These are phyloP conservation scores for Chondrostereum purpureum DNA, from an alignment of 1,284 basidiomycete genomes.

Conservation along the genomic window DNA sequence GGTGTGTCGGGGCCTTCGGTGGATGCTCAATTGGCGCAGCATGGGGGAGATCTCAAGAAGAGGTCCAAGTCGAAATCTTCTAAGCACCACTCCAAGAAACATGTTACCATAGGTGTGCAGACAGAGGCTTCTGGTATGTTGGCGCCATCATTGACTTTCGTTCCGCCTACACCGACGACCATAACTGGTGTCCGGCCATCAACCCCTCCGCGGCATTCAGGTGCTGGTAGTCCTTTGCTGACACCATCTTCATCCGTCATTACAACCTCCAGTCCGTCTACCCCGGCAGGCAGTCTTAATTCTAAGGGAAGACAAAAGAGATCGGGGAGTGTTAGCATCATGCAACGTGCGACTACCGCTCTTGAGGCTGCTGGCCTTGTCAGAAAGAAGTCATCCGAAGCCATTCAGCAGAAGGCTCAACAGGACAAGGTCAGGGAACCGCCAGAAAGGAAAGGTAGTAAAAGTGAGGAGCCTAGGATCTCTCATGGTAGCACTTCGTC, in stretches of 20 bases:
- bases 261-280: slow-evolving; percentile 54
- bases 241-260: slow-evolving; percentile 57
- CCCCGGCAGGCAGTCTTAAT: slow-evolving; percentile 48
- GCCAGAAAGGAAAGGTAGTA: slow-evolving; percentile 33
- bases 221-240: slow-evolving; percentile 35
- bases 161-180: slow-evolving; percentile 68
- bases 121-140: slow-evolving; percentile 28
- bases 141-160: slow-evolving; percentile 57
- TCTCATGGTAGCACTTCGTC: slow-evolving; percentile 57
- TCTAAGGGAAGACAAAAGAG: slow-evolving; percentile 57
- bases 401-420: slow-evolving; percentile 48
- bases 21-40: slow-evolving; percentile 9
- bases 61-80: slow-evolving; percentile 28
- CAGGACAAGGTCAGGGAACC: slow-evolving; percentile 39
- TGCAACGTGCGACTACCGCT: slow-evolving; percentile 89
- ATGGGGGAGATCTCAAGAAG: slow-evolving; percentile 13
- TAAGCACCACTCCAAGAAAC: slow-evolving; percentile 15
- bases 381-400: slow-evolving; percentile 73
- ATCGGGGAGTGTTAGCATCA: slow-evolving; percentile 85
- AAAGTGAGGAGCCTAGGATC: slow-evolving; percentile 51
- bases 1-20: slow-evolving; percentile 4
- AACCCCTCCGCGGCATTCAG: slow-evolving; percentile 41
- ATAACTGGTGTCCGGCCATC: slow-evolving; percentile 27
- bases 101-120: slow-evolving; percentile 28
- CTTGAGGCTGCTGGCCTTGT: slow-evolving; percentile 75